Evolutionary conservation across 352 stramenopile species (phyloP), one percentile per base, ranked within the genome.

Genomic region (Phytophthora syringae): DNA sequence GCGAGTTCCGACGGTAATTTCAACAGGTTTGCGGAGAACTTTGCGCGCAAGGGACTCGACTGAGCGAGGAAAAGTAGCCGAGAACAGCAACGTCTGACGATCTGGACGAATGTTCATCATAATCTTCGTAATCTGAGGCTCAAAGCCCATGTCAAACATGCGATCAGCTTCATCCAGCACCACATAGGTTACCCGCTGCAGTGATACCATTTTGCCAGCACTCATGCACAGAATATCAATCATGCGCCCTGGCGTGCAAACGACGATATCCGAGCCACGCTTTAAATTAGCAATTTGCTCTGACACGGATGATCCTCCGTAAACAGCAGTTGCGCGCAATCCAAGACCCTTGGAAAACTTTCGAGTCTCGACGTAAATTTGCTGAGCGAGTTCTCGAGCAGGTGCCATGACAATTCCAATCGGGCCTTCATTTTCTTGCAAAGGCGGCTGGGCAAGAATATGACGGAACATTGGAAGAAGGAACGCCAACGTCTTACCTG

Each of bases 81-180:
- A 99, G 67, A 99, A 99, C 18, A 99, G 84, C 13, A 99, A 63
- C 6, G 92, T 97, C 60, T 98, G 93, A 2, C 92, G 85, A 63
- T 98, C 92, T 22, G 88, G 82, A 0, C 95, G 92, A 61, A 97
- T 92, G 42, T 98, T 97, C 67, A 92, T 76, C 74, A 98, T 89
- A 52, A 98, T 98, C 67, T 98, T 98, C 13, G 88, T 95, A 63
- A 99, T 99, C 75, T 99, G 98, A 12, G 98, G 98, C 62, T 99
- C 97, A 76, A 99, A 99, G 11, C 98, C 98, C 98, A 99, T 99
- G 75, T 99, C 98, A 71, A 99, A 99, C 95, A 99, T 99, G 18
- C 98, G 91, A 78, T 99, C 98, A 39, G 97, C 97, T 79, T 99
- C 98, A 67, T 99, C 98, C 49, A 99, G 88, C 16, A 99, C 98